phyloP scores from a whole-genome alignment of 1,284 basidiomycete species.

The Rhodotorula mucilaginosa region DNA sequence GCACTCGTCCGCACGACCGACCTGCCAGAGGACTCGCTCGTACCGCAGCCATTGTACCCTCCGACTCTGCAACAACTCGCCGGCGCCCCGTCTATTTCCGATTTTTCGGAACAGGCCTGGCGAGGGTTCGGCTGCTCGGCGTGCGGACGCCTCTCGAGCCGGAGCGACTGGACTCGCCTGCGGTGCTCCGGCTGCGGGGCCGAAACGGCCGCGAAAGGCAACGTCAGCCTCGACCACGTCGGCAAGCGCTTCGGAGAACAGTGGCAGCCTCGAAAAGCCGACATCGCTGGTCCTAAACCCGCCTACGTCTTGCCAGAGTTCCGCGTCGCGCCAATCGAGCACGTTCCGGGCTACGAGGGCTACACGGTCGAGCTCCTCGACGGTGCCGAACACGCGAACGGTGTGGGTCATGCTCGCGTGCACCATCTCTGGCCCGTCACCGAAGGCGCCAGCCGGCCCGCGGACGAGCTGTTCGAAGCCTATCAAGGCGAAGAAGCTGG shows the following conservation, averaged over 20 bases:
- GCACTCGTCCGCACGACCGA: conserved; percentile 1
- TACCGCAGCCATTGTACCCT: conserved; percentile 22
- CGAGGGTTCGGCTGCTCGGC: conserved; percentile 28
- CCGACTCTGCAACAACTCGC: conserved; percentile 15
- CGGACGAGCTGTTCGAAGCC: conserved; percentile 25
- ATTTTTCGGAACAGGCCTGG: conserved; percentile 25
- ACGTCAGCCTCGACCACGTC: not conserved
- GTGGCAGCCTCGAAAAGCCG: not conserved
- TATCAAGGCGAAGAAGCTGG: conserved; percentile 26
- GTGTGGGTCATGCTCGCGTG: conserved; percentile 9
- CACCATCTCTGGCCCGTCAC: conserved; percentile 29
- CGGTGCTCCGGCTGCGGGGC: conserved; percentile 24
- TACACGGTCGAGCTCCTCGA: conserved; percentile 15
- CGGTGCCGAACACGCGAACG: not conserved
- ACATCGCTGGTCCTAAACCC: too few species aligned
- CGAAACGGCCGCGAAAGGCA: conserved; percentile 7
- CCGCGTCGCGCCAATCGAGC: not conserved
- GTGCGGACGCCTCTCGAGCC: conserved; percentile 29
- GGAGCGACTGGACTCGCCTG: conserved; percentile 27
- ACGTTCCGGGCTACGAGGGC: conserved; percentile 4
- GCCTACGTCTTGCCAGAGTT: not conserved
- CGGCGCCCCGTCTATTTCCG: not conserved
- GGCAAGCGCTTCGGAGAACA: not conserved
- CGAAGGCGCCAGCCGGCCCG: not conserved
- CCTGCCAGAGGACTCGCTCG: not conserved